Percentiles rank a stretch among this genome's conserved stretches.
These are phyloP conservation scores for Aspergillus aculeatinus DNA, from an alignment of 2,329 filamentous ascomycete genomes.

Conservation along the genomic window DNA sequence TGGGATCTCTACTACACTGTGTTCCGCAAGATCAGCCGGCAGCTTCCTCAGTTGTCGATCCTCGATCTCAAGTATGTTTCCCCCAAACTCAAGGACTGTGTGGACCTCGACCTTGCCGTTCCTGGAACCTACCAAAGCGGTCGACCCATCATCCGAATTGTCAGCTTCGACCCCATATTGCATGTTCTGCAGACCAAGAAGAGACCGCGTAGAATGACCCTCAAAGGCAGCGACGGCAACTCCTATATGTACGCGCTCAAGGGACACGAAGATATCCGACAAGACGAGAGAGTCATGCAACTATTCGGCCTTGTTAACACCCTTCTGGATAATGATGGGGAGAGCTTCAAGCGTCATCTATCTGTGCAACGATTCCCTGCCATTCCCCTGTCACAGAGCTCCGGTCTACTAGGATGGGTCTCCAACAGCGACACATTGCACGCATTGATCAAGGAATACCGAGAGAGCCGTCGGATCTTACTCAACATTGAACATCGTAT, in stretches of 20 bases:
- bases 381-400: slow-evolving; percentile 96
- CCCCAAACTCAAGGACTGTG: slow-evolving; percentile 81
- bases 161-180: slow-evolving; percentile 85
- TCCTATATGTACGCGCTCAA: slow-evolving; percentile 90
- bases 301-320: slow-evolving; percentile 98
- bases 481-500: slow-evolving; percentile 99
- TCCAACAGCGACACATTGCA: slow-evolving; percentile 97
- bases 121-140: slow-evolving; percentile 88
- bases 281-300: slow-evolving; percentile 99
- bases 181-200: slow-evolving; percentile 97
- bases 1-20: slow-evolving; percentile 99
- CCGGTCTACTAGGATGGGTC: slow-evolving; percentile 92
- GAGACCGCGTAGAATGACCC: slow-evolving; percentile 81
- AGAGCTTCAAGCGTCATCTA: slow-evolving; percentile 95
- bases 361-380: slow-evolving; percentile 94
- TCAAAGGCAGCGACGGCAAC: slow-evolving; percentile 84
- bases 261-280: slow-evolving; percentile 98
- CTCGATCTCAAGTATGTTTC: slow-evolving; percentile 96
- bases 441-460: slow-evolving; percentile 93
- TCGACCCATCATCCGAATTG: slow-evolving; percentile 77
- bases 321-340: slow-evolving; percentile 85
- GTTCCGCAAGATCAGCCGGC: slow-evolving; percentile 90
- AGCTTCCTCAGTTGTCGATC: slow-evolving; percentile 87
- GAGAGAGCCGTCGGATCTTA: slow-evolving; percentile 93
- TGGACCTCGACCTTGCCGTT: slow-evolving; percentile 87